phyloP scores from a whole-genome alignment of 139 green algal genomes.

The Picochlorum sp. region DNA sequence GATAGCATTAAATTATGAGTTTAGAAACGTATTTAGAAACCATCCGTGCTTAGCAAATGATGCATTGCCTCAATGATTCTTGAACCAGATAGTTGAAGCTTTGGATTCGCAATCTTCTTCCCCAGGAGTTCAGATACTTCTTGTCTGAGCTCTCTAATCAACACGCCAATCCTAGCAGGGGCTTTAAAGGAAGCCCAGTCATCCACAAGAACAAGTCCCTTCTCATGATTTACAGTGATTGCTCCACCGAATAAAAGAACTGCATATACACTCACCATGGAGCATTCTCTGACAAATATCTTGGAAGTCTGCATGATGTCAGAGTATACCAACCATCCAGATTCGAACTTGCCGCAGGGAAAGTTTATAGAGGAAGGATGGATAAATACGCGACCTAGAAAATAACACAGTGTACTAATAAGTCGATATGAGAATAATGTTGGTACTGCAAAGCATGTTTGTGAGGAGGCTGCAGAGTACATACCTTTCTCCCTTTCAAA shows the following conservation, averaged over 20 bases:
- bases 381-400: conserved; percentile 81
- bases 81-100: conserved; percentile 36
- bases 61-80: conserved; percentile 41
- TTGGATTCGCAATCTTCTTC: conserved; percentile 54
- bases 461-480: too few relatives aligned
- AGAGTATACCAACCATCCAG: conserved; percentile 75
- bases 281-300: conserved; percentile 54
- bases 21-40: background rate
- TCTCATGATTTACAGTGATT: conserved; percentile 36
- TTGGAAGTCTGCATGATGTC: conserved; percentile 67
- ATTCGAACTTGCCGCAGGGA: conserved; percentile 35
- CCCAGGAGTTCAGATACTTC: conserved; percentile 55
- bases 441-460: background rate
- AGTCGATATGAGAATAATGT: background rate
- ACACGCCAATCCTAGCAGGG: conserved; percentile 39
- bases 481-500: conserved; percentile 35
- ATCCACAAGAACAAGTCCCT: conserved; percentile 41
- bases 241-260: conserved; percentile 77
- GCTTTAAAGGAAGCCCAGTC: conserved; percentile 58
- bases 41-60: conserved; percentile 34
- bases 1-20: background rate
- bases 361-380: conserved; percentile 86
- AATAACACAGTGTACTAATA: too few relatives aligned
- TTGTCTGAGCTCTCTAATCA: conserved; percentile 60
- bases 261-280: conserved; percentile 71